Evolutionary conservation across 306 rosid genomes (phyloP).

Genomic region (Neltuma alba): DNA sequence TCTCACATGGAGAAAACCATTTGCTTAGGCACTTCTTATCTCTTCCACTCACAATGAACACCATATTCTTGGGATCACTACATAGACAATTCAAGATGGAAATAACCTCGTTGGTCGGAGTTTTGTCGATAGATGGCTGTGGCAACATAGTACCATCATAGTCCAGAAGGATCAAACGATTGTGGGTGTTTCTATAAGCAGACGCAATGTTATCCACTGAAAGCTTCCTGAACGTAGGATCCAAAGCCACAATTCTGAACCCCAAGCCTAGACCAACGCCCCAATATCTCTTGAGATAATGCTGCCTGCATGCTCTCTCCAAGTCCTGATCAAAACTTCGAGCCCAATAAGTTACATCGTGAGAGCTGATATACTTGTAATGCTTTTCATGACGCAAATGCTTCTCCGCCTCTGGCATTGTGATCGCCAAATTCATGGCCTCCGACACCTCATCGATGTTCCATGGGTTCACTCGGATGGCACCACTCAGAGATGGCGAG

Average conservation of each 20-base stretch:
- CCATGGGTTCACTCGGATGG: conserved; percentile 75
- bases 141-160: conserved; percentile 29
- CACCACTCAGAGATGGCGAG: conserved; percentile 74
- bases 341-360: conserved; percentile 73
- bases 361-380: conserved; percentile 66
- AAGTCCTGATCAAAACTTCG: conserved; percentile 65
- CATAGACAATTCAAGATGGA: conserved; percentile 18
- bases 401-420: conserved; percentile 63
- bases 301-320: conserved; percentile 45
- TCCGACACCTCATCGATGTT: conserved; percentile 66
- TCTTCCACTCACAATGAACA: conserved; percentile 29
- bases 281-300: conserved; percentile 26
- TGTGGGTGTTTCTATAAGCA: not conserved
- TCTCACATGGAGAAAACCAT: conserved; percentile 29
- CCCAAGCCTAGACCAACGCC: conserved; percentile 18
- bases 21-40: conserved; percentile 12
- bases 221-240: conserved; percentile 25
- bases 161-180: conserved; percentile 21
- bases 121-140: conserved; percentile 2
- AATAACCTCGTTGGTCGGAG: conserved; percentile 12
- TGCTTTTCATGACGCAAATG: conserved; percentile 74
- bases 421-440: conserved; percentile 66
- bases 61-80: conserved; percentile 11
- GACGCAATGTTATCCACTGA: conserved; percentile 3
- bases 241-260: conserved; percentile 23